phyloP scores from a whole-genome alignment of 495 filamentous ascomycete species.

The Eremomyces bilateralis region DNA sequence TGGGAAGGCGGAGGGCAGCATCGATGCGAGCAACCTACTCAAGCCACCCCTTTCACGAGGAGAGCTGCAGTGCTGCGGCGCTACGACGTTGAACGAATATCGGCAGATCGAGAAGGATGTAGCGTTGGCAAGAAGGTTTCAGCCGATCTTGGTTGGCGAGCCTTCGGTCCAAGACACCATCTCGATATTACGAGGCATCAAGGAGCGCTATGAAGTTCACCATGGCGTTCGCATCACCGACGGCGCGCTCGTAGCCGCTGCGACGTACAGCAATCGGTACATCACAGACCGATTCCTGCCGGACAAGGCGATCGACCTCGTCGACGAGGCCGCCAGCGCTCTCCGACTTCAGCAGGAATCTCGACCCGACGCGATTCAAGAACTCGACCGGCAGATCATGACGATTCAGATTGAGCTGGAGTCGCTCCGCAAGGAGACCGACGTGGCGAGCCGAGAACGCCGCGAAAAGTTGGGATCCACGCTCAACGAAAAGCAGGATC shows the following conservation, averaged over 20 bases:
- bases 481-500: constrained; percentile 50
- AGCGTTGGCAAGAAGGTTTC: constrained; percentile 76
- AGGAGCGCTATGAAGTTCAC: constrained; percentile 91
- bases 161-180: constrained; percentile 82
- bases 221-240: constrained; percentile 90
- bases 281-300: constrained; percentile 90
- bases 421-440: constrained; percentile 83
- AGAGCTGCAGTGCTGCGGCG: constrained; percentile 86
- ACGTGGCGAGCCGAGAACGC: constrained; percentile 71
- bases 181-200: constrained; percentile 89
- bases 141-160: constrained; percentile 77
- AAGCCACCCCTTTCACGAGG: constrained; percentile 87
- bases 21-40: constrained; percentile 86
- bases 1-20: constrained; percentile 85
- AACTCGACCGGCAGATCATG: constrained; percentile 82
- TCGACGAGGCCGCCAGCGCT: constrained; percentile 87
- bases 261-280: constrained; percentile 82
- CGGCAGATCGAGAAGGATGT: constrained; percentile 89
- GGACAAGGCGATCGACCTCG: constrained; percentile 90
- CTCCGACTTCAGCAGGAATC: constrained; percentile 87
- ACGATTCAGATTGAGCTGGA: constrained; percentile 96
- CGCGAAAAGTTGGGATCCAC: constrained; percentile 59
- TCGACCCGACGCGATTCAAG: constrained; percentile 80
- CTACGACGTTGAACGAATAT: constrained; percentile 84
- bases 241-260: constrained; percentile 75